Evolutionary conservation across 2,329 filamentous ascomycete genomes (phyloP), one percentile per base, ranked within the genome.

Genomic region (Clonostachys byssicola): DNA sequence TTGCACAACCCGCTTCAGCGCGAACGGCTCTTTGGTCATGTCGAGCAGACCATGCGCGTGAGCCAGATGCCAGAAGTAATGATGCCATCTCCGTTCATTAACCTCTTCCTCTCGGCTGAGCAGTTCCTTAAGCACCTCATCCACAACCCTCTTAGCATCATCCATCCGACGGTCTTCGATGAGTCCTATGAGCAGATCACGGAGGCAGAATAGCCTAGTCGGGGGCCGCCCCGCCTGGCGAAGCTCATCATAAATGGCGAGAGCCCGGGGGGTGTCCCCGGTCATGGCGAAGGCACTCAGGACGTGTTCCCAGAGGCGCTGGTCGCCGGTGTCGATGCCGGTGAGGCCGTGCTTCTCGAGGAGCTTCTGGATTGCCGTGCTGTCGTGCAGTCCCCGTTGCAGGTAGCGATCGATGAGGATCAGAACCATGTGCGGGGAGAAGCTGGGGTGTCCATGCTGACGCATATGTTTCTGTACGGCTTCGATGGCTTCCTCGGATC

Each of bases 361-460:
- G 5, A 92, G 68, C 0, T 63, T 60, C 36, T 81, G 75, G n/a
- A 89, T 75, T 13, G 79, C 77, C 3, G 67, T 63, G 33, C 88
- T 66, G 54, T 87, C 74, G 3, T 16, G n/a, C n/a, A 81, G 80
- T 2, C 66, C 51, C 44, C 73, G 74, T 9, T 71, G 57, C 59
- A 92, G 86, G 60, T 85, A 85, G 59, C 86, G 74, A 42, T 85
- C 78, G 42, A 88, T 70, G 17, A 94, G 76, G 57, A 85, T 87
- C 20, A 88, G 92, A 68, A 88, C 88, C 57, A 90, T 87, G 55
- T 89, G 78, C 2, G 80, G 65, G 5, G 78, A 79, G 3, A 81
- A 73, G 43, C 73, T 33, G 20, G 20, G 60, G 40, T 85, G 57
- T 17, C 76, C 75, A 20, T 72, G 66, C 6, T 58, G 54, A 44